Evolutionary conservation across 2,329 filamentous ascomycete genomes (phyloP).

Genomic region (Beauveria bassiana): DNA sequence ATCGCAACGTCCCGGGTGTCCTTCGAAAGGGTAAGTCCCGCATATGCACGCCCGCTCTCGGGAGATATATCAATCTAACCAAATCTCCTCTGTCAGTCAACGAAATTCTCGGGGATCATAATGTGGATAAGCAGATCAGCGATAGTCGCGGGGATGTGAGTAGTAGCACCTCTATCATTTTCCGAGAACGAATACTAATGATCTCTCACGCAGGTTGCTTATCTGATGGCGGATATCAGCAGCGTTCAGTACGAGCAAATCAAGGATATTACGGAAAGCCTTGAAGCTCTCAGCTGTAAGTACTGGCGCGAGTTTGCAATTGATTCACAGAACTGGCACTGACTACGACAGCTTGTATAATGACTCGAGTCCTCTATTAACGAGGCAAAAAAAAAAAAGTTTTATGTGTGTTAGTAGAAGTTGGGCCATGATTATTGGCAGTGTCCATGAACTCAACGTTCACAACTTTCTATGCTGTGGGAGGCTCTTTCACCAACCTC

Average conservation of each 20-base stretch:
- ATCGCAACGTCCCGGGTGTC: conserved; percentile 93
- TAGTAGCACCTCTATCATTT: conserved; percentile 16
- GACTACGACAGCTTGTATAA: conserved; percentile 31
- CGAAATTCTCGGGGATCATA: conserved; percentile 88
- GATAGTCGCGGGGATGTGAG: conserved; percentile 84
- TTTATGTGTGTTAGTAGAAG: not conserved
- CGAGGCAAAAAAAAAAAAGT: not conserved
- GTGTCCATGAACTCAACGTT: conserved; percentile 4
- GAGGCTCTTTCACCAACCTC: not conserved
- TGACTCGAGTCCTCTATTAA: conserved; percentile 41
- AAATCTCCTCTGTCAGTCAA: conserved; percentile 54
- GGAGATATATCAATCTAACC: not conserved
- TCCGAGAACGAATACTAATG: conserved; percentile 8
- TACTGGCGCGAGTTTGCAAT: conserved; percentile 2
- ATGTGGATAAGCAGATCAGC: conserved; percentile 98
- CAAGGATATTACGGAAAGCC: conserved; percentile 72
- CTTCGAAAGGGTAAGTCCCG: conserved; percentile 62
- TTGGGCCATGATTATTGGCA: not conserved
- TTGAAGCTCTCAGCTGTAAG: conserved; percentile 77
- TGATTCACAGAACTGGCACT: not conserved
- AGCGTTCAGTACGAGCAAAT: conserved; percentile 74
- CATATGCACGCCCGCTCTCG: conserved; percentile 8
- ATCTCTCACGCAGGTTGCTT: conserved; percentile 56
- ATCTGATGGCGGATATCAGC: conserved; percentile 96
- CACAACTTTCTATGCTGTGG: not conserved